phyloP scores from a whole-genome alignment of 805 yeast genomes.

The Candida oleophila region DNA sequence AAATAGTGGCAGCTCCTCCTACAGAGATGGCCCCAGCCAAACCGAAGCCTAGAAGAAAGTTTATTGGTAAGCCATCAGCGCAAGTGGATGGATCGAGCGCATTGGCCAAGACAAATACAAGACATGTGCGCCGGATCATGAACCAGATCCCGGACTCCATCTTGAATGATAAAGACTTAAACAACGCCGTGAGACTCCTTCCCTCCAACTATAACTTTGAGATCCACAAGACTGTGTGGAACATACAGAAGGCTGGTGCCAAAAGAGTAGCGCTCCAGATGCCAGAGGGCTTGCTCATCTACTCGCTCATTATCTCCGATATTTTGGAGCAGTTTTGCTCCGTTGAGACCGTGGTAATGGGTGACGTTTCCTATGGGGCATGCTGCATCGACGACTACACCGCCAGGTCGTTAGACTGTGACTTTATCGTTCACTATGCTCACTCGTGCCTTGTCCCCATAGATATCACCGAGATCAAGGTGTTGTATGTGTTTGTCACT shows the following conservation, averaged over 20 bases:
- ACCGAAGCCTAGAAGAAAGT: conserved; percentile 48
- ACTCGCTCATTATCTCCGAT: conserved; percentile 86
- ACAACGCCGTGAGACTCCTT: conserved; percentile 73
- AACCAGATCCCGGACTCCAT: conserved; percentile 91
- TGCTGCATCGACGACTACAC: conserved; percentile 97
- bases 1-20: neutral
- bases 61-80: conserved; percentile 50
- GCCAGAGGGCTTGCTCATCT: conserved; percentile 95
- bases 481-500: conserved; percentile 92
- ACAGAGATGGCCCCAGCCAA: neutral
- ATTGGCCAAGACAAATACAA: conserved; percentile 6
- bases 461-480: conserved; percentile 86
- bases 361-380: conserved; percentile 98
- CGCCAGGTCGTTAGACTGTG: conserved; percentile 90
- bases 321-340: conserved; percentile 87
- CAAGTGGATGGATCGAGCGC: neutral
- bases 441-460: conserved; percentile 96
- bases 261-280: conserved; percentile 89
- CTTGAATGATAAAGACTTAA: conserved; percentile 73
- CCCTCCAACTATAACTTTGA: conserved; percentile 96
- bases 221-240: conserved; percentile 94
- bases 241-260: conserved; percentile 70
- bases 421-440: conserved; percentile 93
- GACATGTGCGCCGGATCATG: conserved; percentile 56
- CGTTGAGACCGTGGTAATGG: conserved; percentile 92